Percentiles rank a stretch among this genome's conserved stretches.
These are phyloP conservation scores for Xylaria sp. DNA, from an alignment of 2,329 filamentous ascomycete genomes.

Conservation along the genomic window DNA sequence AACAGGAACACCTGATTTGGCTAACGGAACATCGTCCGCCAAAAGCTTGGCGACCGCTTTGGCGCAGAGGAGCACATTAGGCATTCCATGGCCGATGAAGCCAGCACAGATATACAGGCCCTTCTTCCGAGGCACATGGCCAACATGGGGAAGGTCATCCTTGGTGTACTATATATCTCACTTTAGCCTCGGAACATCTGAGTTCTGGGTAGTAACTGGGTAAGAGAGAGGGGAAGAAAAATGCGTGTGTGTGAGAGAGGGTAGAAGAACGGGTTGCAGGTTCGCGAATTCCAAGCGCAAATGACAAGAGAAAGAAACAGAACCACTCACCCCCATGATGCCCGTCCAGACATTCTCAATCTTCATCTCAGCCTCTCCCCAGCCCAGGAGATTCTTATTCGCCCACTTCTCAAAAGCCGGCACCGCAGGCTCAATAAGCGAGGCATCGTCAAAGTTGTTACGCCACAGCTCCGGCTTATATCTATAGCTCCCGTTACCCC, in stretches of 20 bases:
- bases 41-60: conserved; percentile 43
- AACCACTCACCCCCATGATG: conserved; percentile 44
- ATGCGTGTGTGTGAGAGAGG: not conserved
- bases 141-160: conserved; percentile 43
- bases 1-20: conserved; percentile 42
- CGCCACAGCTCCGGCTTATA: conserved; percentile 56
- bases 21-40: conserved; percentile 38
- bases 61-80: conserved; percentile 43
- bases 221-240: not conserved
- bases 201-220: not conserved
- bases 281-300: not conserved
- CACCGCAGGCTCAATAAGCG: conserved; percentile 55
- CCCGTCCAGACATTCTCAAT: conserved; percentile 52
- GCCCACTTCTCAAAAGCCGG: conserved; percentile 62
- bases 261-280: not conserved
- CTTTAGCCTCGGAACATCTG: conserved; percentile 10
- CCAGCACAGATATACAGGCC: conserved; percentile 42
- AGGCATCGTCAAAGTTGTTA: conserved; percentile 58
- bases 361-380: conserved; percentile 56
- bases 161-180: conserved; percentile 38
- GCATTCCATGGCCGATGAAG: conserved; percentile 46
- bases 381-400: conserved; percentile 60
- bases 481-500: conserved; percentile 51
- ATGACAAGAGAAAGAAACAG: not conserved
- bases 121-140: conserved; percentile 40